Conservation (phyloP, 2,329 filamentous ascomycete species). For the Fusarium nelsonii region DNA sequence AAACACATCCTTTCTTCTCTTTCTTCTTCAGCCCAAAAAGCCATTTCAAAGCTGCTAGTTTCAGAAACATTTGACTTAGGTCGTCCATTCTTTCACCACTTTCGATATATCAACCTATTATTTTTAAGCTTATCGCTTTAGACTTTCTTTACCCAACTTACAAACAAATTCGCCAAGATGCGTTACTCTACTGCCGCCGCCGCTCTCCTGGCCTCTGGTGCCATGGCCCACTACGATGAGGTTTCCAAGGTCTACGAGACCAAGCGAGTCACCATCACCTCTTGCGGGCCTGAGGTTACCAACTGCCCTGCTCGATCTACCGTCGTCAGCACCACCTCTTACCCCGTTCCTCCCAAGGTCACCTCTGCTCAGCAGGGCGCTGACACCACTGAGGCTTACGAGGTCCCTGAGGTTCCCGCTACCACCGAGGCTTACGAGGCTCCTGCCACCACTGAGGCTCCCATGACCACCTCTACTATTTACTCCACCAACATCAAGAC, state of each 20-base stretch:
- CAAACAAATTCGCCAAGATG: conserved; percentile 65
- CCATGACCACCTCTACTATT: conserved; percentile 66
- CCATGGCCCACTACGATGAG: conserved; percentile 50
- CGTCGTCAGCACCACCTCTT: conserved; percentile 38
- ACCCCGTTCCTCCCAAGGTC: conserved; percentile 34
- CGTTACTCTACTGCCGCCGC: conserved; percentile 67
- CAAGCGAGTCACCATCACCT: conserved; percentile 71
- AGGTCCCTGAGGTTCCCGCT: conserved; percentile 35
- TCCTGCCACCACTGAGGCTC: conserved; percentile 54
- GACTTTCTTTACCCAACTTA: conserved; percentile 43
- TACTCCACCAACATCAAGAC: conserved; percentile 70
- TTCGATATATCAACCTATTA: conserved; percentile 45
- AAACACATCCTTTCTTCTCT: conserved; percentile 43
- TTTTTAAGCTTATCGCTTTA: conserved; percentile 48
- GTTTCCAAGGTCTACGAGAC: conserved; percentile 68
- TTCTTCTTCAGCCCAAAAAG: conserved; percentile 59
- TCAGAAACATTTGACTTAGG: conserved; percentile 65
- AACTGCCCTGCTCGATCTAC: conserved; percentile 47
- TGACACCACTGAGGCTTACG: conserved; percentile 50
- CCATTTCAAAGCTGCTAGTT: conserved; percentile 56
- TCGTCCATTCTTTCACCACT: conserved; percentile 66
- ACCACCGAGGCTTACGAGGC: conserved; percentile 53
- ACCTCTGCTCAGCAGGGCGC: conserved; percentile 49
- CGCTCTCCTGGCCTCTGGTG: conserved; percentile 59
- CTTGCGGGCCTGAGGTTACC: conserved; percentile 59